Conservation (phyloP, 805 yeast genomes). For the Metschnikowia henanensis region DNA sequence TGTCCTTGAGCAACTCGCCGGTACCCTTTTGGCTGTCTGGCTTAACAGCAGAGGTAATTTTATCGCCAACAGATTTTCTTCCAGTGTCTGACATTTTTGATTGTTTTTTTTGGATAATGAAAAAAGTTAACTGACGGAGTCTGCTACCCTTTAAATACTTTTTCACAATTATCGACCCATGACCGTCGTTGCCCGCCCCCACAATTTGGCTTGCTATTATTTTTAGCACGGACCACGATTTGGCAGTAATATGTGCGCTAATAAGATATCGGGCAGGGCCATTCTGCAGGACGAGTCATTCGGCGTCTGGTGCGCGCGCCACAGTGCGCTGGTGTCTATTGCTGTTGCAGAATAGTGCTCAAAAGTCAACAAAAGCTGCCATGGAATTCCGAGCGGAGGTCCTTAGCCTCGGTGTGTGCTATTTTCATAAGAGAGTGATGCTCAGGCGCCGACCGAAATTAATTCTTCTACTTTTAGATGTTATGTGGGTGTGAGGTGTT, state of each 20-base stretch:
- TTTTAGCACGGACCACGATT: too few species aligned
- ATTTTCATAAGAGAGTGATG: too few species aligned
- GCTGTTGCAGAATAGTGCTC: not conserved
- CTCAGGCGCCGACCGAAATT: too few species aligned
- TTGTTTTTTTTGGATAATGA: constrained; percentile 6
- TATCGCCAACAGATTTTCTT: constrained; percentile 43
- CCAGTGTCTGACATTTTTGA: constrained; percentile 42
- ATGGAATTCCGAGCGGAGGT: constrained; percentile 3
- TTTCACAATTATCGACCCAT: not conserved
- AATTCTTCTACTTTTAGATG: too few species aligned
- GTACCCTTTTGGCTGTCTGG: constrained; percentile 44
- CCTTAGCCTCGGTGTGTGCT: too few species aligned
- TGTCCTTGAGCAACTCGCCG: constrained; percentile 37
- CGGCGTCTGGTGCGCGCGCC: constrained; percentile 1
- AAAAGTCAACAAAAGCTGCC: not conserved
- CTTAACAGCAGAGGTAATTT: constrained; percentile 36
- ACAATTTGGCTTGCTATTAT: constrained; percentile 6
- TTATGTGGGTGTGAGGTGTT: too few species aligned
- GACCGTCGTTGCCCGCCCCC: not conserved
- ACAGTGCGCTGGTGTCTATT: constrained; percentile 1
- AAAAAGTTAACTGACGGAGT: not conserved
- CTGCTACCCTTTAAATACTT: constrained; percentile 9
- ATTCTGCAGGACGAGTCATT: constrained; percentile 7
- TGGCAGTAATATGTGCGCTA: too few species aligned
- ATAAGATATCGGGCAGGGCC: not conserved